Conservation (phyloP, 1,284 basidiomycete species). For the Coniophora puteana region DNA sequence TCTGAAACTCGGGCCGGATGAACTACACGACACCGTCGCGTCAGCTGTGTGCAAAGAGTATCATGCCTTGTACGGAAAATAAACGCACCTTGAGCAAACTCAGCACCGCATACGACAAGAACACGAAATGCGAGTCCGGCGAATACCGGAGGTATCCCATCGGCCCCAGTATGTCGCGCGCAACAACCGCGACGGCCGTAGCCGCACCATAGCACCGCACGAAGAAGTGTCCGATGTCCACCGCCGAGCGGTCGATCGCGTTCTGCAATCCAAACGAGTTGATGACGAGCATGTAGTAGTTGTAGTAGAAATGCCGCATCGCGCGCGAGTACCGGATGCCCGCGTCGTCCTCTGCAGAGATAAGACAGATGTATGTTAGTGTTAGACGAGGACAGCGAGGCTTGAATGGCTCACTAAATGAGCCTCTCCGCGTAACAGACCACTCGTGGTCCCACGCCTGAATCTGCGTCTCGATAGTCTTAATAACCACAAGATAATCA, state of each 20-base stretch:
- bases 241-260: constrained; percentile 71
- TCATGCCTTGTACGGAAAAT: not conserved
- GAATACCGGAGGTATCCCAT: constrained; percentile 79
- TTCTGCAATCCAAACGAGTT: constrained; percentile 96
- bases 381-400: not conserved
- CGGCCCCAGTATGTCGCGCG: constrained; percentile 76
- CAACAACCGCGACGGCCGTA: constrained; percentile 60
- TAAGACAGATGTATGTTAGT: constrained; percentile 5
- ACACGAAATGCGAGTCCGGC: constrained; percentile 90
- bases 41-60: constrained; percentile 7
- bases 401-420: constrained; percentile 13
- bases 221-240: constrained; percentile 87
- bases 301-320: constrained; percentile 73
- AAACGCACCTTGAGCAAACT: constrained; percentile 78
- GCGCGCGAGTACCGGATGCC: constrained; percentile 44
- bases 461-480: constrained; percentile 82
- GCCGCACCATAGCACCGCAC: constrained; percentile 79
- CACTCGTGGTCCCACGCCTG: constrained; percentile 67
- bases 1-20: constrained; percentile 76
- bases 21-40: no score
- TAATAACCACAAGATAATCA: constrained; percentile 83
- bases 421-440: constrained; percentile 29
- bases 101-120: constrained; percentile 84
- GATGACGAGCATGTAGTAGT: constrained; percentile 83
- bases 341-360: constrained; percentile 27